A percentile compares a stretch with the other conserved stretches of the same genome.
Conservation (phyloP, 495 filamentous ascomycete species). For the Tirmania nivea region DNA sequence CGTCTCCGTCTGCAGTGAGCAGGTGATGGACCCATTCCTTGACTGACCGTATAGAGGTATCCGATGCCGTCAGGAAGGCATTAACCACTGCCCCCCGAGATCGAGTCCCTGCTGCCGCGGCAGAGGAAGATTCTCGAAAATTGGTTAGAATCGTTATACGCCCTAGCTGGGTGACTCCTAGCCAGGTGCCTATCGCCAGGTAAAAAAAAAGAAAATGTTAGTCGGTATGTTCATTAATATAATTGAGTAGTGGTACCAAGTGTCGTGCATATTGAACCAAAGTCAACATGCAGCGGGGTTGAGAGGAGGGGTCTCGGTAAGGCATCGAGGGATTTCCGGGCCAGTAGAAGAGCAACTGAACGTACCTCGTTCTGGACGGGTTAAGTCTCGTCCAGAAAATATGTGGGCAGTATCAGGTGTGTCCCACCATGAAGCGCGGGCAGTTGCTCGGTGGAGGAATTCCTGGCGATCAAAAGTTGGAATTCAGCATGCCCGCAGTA, state of each 20-base stretch:
- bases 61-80: conserved; percentile 44
- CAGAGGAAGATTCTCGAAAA: conserved; percentile 46
- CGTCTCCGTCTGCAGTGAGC: conserved; percentile 39
- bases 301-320: too few species aligned
- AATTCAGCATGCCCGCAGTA: not conserved
- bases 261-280: too few species aligned
- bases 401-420: conserved; percentile 31
- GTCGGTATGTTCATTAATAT: conserved; percentile 2
- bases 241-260: not conserved
- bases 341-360: conserved; percentile 24
- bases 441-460: conserved; percentile 76
- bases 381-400: conserved; percentile 46
- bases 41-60: conserved; percentile 20
- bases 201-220: not conserved
- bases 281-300: too few species aligned
- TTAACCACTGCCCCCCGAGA: conserved; percentile 58
- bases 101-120: too few species aligned
- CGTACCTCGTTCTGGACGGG: conserved; percentile 27
- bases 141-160: conserved; percentile 86
- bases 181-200: conserved; percentile 51
- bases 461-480: conserved; percentile 28
- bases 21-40: conserved; percentile 47
- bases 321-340: conserved; percentile 21
- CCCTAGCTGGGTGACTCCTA: conserved; percentile 66
- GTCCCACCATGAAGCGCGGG: conserved; percentile 64